Evolutionary conservation across 352 stramenopile genomes (phyloP).

Genomic region (Phytophthora pisi): DNA sequence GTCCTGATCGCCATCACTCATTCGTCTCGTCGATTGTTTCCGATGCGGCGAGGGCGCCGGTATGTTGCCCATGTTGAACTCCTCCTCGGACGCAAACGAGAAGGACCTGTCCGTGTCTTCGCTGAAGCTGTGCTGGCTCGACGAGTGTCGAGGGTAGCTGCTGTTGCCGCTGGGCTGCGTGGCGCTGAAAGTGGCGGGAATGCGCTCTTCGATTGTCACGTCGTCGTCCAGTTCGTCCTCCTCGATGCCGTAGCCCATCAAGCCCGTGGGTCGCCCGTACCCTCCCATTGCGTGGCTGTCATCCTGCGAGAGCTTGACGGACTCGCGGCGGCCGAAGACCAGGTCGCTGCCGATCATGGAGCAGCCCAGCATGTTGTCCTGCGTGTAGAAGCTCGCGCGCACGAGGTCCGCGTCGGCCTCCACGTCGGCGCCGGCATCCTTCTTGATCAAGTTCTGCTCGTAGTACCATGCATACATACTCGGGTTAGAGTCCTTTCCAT

Average conservation of each 20-base stretch:
- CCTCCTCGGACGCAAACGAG: slow-evolving; percentile 65
- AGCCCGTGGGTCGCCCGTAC: slow-evolving; percentile 34
- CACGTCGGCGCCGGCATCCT: slow-evolving; percentile 36
- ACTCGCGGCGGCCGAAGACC: slow-evolving; percentile 49
- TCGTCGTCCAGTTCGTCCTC: slow-evolving; percentile 43
- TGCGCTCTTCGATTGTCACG: slow-evolving; percentile 33
- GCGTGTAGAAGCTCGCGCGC: slow-evolving; percentile 53
- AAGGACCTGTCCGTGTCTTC: slow-evolving; percentile 75
- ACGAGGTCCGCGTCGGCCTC: slow-evolving; percentile 42
- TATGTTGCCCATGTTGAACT: slow-evolving; percentile 42
- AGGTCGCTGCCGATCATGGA: slow-evolving; percentile 53
- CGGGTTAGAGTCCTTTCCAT: neutral
- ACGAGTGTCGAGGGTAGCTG: slow-evolving; percentile 39
- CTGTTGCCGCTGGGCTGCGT: slow-evolving; percentile 23
- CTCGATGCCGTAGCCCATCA: slow-evolving; percentile 43
- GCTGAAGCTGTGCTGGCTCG: slow-evolving; percentile 49
- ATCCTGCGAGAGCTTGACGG: slow-evolving; percentile 15
- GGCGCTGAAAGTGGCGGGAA: slow-evolving; percentile 24
- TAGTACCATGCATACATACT: neutral
- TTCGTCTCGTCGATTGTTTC: slow-evolving; percentile 35
- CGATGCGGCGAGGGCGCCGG: slow-evolving; percentile 31
- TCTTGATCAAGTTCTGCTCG: slow-evolving; percentile 49
- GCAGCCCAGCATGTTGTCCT: slow-evolving; percentile 38
- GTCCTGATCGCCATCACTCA: slow-evolving; percentile 51
- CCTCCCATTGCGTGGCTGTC: slow-evolving; percentile 21